phyloP scores from a whole-genome alignment of 225 moss, liverwort and hornwort genomes.

The Pleurozium schreberi region DNA sequence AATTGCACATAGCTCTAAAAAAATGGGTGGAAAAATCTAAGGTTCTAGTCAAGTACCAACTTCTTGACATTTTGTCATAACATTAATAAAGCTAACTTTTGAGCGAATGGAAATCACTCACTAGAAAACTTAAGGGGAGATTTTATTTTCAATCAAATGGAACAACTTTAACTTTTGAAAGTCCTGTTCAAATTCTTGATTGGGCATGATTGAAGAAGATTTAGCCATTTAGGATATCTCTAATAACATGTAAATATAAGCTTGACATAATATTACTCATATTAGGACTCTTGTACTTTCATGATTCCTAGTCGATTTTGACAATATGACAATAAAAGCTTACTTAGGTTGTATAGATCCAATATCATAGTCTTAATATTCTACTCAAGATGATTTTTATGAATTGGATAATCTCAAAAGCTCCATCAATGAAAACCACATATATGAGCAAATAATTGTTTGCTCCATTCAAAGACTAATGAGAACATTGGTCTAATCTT shows the following conservation, averaged over 20 bases:
- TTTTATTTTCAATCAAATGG: not conserved
- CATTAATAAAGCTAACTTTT: too few relatives aligned
- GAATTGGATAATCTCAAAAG: not conserved
- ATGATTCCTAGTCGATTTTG: not conserved
- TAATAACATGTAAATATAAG: not conserved
- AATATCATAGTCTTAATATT: not conserved
- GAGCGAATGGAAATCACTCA: not conserved
- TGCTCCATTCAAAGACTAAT: not conserved
- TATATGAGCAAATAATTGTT: not conserved
- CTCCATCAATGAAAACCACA: rapidly evolving
- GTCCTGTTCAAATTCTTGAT: too few relatives aligned
- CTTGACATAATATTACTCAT: not conserved
- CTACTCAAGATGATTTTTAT: not conserved
- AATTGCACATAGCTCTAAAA: not conserved
- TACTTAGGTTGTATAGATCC: too few relatives aligned
- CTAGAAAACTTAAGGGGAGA: not conserved
- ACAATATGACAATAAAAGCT: not conserved
- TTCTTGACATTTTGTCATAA: not conserved
- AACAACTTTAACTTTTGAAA: not conserved
- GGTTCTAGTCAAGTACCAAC: not conserved
- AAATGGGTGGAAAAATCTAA: not conserved
- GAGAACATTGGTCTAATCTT: not conserved
- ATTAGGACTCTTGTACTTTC: not conserved
- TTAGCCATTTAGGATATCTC: too few relatives aligned
- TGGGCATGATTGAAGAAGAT: not conserved